These are phyloP conservation scores for Hemileia vastatrix DNA, from an alignment of 1,284 basidiomycete species.

Conservation along the genomic window DNA sequence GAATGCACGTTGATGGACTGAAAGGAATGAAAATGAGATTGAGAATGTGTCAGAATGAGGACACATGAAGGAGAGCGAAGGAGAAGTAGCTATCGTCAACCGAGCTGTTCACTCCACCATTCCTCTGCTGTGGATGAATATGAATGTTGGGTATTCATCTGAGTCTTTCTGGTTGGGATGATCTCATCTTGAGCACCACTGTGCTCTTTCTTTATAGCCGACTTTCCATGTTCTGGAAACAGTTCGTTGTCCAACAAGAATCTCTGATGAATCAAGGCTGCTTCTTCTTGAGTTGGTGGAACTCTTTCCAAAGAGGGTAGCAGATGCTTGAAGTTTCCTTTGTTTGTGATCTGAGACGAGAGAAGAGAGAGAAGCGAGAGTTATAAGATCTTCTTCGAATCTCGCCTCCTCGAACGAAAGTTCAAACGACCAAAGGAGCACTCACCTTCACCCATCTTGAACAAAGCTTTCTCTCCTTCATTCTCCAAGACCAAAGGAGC, in stretches of 20 bases:
- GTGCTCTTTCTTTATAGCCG: too few relatives aligned
- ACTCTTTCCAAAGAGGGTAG: conserved; percentile 34
- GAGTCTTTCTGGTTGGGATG: too few relatives aligned
- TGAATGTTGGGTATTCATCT: conserved; percentile 31
- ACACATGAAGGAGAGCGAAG: background rate
- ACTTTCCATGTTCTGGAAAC: too few relatives aligned
- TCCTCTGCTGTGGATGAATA: conserved; percentile 21
- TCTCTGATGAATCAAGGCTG: conserved; percentile 42
- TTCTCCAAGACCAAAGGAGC: conserved; percentile 35
- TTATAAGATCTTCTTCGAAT: too few relatives aligned
- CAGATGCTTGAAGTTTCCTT: conserved; percentile 34
- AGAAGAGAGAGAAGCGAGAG: background rate
- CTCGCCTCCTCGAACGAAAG: background rate
- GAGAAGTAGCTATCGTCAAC: background rate
- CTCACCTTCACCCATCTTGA: conserved; percentile 38
- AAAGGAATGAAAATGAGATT: background rate
- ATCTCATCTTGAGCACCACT: too few relatives aligned
- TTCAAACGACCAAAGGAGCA: conserved; percentile 16
- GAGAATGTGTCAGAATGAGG: background rate
- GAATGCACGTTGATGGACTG: conserved; percentile 27
- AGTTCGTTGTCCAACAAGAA: too few relatives aligned
- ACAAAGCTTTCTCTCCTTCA: conserved; percentile 37
- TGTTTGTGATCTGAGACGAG: conserved; percentile 33
- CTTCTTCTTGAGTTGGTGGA: conserved; percentile 44
- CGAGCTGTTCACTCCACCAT: conserved; percentile 17